These are phyloP conservation scores for Populus deltoides DNA, from an alignment of 345 rosid genomes.

Conservation along the genomic window DNA sequence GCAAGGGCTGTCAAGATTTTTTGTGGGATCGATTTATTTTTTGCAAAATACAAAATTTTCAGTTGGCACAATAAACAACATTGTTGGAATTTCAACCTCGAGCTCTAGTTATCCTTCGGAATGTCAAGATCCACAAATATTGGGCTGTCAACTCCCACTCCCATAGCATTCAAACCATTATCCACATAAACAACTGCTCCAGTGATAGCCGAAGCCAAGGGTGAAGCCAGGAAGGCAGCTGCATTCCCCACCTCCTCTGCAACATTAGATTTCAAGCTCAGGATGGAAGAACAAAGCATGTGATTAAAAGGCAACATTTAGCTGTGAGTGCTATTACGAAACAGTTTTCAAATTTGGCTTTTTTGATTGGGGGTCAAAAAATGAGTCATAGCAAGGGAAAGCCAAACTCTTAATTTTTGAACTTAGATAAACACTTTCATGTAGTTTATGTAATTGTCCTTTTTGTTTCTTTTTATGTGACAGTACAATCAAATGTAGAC, in stretches of 20 bases:
- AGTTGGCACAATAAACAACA: neutral
- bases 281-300: neutral
- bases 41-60: neutral
- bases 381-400: neutral
- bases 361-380: neutral
- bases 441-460: neutral
- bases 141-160: constrained; percentile 85
- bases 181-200: constrained; percentile 86
- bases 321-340: neutral
- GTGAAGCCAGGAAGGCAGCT: constrained; percentile 86
- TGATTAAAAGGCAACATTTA: neutral
- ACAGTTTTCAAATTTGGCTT: neutral
- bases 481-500: neutral
- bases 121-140: constrained; percentile 64
- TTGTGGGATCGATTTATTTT: neutral
- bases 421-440: no score
- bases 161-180: constrained; percentile 94
- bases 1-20: no score
- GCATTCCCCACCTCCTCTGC: constrained; percentile 90
- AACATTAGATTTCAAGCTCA: neutral
- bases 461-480: neutral
- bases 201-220: constrained; percentile 87
- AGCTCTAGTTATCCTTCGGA: constrained; percentile 27
- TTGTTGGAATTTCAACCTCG: neutral
- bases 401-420: neutral